Evolutionary conservation across 2,329 filamentous ascomycete species (phyloP).

Genomic region (Phaeosphaeriaceae sp.): DNA sequence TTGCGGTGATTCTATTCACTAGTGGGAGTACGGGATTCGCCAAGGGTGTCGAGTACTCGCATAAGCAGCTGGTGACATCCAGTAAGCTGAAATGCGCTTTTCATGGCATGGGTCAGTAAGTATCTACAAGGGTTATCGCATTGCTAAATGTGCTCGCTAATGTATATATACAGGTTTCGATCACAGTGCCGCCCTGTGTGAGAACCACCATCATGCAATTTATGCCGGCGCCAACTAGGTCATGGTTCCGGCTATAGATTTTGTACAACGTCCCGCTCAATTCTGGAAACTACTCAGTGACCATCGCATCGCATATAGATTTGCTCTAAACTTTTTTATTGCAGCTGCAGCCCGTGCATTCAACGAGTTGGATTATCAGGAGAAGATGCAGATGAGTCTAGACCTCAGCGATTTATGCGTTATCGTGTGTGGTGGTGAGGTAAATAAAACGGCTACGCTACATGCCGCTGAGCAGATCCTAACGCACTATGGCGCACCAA

Average conservation of each 20-base stretch:
- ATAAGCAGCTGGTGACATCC: constrained; percentile 53
- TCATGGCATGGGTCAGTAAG: constrained; percentile 14
- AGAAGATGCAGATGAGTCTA: neutral
- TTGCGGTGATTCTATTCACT: constrained; percentile 54
- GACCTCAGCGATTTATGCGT: constrained; percentile 40
- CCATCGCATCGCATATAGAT: constrained; percentile 53
- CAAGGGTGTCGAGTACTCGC: constrained; percentile 57
- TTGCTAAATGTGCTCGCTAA: neutral
- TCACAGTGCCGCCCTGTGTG: constrained; percentile 60
- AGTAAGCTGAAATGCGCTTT: constrained; percentile 49
- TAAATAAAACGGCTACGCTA: constrained; percentile 50
- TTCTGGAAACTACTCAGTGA: constrained; percentile 51
- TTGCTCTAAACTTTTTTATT: constrained; percentile 56
- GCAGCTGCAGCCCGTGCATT: constrained; percentile 18
- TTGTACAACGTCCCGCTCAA: constrained; percentile 48
- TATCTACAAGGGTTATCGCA: neutral
- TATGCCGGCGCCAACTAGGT: constrained; percentile 52
- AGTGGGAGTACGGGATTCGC: constrained; percentile 60
- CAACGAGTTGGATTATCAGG: neutral
- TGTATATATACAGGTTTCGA: constrained; percentile 49
- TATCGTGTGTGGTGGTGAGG: constrained; percentile 56
- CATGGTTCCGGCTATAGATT: constrained; percentile 52
- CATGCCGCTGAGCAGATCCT: constrained; percentile 37
- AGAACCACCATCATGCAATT: constrained; percentile 61
- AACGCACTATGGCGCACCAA: constrained; percentile 35